Conservation (phyloP, 148 eudicot genomes). For the Fagopyrum esculentum region DNA sequence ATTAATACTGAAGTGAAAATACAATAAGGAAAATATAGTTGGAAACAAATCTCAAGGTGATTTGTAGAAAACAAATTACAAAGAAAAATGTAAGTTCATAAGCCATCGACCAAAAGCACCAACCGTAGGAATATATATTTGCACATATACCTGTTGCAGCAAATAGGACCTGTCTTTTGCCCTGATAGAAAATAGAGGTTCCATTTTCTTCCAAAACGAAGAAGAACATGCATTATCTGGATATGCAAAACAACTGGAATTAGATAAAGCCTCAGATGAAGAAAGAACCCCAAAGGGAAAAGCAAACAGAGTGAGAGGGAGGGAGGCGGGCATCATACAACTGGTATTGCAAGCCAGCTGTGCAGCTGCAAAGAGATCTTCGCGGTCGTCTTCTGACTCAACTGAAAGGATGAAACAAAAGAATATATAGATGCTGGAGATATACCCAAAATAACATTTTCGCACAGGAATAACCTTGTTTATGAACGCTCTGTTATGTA, state of each 20-base stretch:
- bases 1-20: background rate
- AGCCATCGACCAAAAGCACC: background rate
- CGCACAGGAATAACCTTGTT: background rate
- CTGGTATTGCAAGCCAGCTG: conserved; percentile 57
- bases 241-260: conserved; percentile 12
- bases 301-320: background rate
- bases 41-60: too few relatives aligned
- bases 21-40: too few relatives aligned
- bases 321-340: conserved; percentile 32
- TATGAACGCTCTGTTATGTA: too few relatives aligned
- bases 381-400: conserved; percentile 84
- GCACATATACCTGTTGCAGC: conserved; percentile 50
- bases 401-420: conserved; percentile 26
- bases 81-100: background rate
- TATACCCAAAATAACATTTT: background rate
- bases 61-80: background rate
- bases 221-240: conserved; percentile 67
- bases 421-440: background rate
- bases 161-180: conserved; percentile 48
- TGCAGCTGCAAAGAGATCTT: conserved; percentile 72
- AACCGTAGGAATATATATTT: background rate
- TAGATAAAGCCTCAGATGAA: background rate
- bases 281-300: background rate
- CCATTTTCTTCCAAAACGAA: conserved; percentile 75
- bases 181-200: conserved; percentile 49